A percentile compares a stretch with the other conserved stretches of the same genome.
These are phyloP conservation scores for Selaginella tamariscina DNA, from an alignment of 75 land plant species.

Conservation along the genomic window DNA sequence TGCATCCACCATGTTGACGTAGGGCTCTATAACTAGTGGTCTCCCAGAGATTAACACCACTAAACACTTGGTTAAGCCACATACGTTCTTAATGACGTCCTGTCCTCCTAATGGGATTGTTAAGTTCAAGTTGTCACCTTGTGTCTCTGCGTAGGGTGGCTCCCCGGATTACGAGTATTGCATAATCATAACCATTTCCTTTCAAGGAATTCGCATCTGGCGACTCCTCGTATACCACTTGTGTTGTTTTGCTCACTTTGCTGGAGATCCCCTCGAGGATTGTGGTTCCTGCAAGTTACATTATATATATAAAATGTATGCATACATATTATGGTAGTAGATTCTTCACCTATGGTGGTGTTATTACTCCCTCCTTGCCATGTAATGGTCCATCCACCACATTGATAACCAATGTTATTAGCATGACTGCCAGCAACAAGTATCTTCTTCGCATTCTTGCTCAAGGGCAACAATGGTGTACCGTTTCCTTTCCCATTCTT, in stretches of 20 bases:
- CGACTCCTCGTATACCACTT: conserved; percentile 43
- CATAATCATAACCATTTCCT: conserved; percentile 37
- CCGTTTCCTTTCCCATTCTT: conserved; percentile 23
- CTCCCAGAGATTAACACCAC: conserved; percentile 76
- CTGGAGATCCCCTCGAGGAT: conserved; percentile 54
- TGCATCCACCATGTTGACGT: conserved; percentile 51
- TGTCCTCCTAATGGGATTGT: neutral
- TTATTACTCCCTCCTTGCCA: conserved; percentile 58
- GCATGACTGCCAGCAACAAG: conserved; percentile 78
- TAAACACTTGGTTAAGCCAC: conserved; percentile 58
- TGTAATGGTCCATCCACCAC: conserved; percentile 81
- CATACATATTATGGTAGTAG: neutral
- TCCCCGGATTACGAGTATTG: conserved; percentile 77
- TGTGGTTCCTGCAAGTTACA: conserved; percentile 46
- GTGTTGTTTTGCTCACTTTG: conserved; percentile 40
- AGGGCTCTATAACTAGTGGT: conserved; percentile 60
- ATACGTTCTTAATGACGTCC: neutral
- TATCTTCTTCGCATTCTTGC: conserved; percentile 45
- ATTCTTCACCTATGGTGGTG: conserved; percentile 49
- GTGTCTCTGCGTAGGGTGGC: conserved; percentile 47
- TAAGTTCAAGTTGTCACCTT: conserved; percentile 33
- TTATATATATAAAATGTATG: no score
- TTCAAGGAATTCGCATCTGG: conserved; percentile 32
- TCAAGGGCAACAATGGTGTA: conserved; percentile 55
- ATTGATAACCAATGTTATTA: conserved; percentile 73